Conservation (phyloP, 179 eudicot species). For the Beta macrorhiza region DNA sequence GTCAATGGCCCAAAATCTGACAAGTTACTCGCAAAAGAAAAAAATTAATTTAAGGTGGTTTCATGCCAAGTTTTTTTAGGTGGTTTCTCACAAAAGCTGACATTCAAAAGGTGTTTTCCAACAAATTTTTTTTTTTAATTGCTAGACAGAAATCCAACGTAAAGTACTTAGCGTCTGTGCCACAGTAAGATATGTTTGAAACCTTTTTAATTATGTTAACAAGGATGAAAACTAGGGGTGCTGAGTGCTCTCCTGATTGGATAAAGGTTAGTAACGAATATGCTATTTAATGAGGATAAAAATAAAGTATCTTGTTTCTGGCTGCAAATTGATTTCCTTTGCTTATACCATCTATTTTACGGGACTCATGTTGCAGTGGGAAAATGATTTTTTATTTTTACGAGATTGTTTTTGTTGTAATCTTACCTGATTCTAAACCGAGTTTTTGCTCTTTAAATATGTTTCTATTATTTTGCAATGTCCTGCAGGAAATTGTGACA, state of each 20-base stretch:
- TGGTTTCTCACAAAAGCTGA: too few relatives aligned
- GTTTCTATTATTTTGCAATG: not conserved
- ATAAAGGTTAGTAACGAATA: not conserved
- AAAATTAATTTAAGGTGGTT: too few relatives aligned
- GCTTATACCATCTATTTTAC: not conserved
- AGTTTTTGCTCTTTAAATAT: not conserved
- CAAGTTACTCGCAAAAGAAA: too few relatives aligned
- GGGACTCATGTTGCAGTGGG: not conserved
- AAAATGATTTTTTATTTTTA: not conserved
- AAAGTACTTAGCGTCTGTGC: not conserved
- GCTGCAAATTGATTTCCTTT: not conserved
- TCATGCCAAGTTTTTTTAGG: too few relatives aligned
- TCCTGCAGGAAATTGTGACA: constrained; percentile 77
- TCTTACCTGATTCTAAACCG: not conserved
- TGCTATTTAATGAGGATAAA: too few relatives aligned
- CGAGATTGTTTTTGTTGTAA: not conserved
- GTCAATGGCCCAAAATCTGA: too few relatives aligned
- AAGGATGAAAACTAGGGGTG: not conserved
- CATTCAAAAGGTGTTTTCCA: too few relatives aligned
- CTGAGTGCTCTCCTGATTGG: not conserved
- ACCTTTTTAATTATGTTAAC: not conserved
- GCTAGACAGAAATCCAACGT: not conserved
- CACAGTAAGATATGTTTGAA: not conserved
- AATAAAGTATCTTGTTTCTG: not conserved
- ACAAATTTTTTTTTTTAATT: not conserved